Base-by-base conservation (phyloP, 805 yeast genomes). In the Lachancea meyersii region DNA sequence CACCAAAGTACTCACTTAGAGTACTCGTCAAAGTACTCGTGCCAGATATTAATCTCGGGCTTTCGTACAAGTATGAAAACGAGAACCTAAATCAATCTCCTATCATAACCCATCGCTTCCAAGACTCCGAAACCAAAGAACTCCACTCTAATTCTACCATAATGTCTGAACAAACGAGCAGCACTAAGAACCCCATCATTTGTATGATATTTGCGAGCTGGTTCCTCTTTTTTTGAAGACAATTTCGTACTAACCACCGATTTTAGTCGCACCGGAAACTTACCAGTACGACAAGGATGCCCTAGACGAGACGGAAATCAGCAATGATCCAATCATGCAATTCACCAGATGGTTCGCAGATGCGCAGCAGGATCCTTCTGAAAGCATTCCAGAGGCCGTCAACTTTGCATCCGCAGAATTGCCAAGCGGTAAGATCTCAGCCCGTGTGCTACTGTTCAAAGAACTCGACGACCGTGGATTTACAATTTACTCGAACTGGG, bases 401-500 rank as follows among this genome's bases (percentile, higher is more conserved):
- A 85, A 81, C 14, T 77, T 93, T n/a, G 77, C 97, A 7, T 89
- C 98, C 2, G 94, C 95, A 0, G 72, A 77, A 45, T 68, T 89
- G 48, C 97, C 97, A 7, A 74, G 84, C 2, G 98, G 98, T n/a
- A 70, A 94, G 47, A 86, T 93, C 1, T 82, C 95, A 0, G 79
- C 89, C 5, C 71, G 98, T 43, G 75, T 84, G 8, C 91, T 93
- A 2, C 72, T 93, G 41, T 77, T 93, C 64, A 93, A 93, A 58
- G 97, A 93, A 58, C 72, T 93, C 45, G 97, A 91, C 62, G 71
- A 75, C 40, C 72, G 75, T 35, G 98, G 97, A 3, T 84, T 91
- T 53, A 77, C 88, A 8, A 71, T 93, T 32, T 93, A 86, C 65
- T 86, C 97, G 43, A 93, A 93, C 64, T 89, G 96, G 95, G 86